Conservation (phyloP, 805 yeast genomes). For the Myxozyma monticola region DNA sequence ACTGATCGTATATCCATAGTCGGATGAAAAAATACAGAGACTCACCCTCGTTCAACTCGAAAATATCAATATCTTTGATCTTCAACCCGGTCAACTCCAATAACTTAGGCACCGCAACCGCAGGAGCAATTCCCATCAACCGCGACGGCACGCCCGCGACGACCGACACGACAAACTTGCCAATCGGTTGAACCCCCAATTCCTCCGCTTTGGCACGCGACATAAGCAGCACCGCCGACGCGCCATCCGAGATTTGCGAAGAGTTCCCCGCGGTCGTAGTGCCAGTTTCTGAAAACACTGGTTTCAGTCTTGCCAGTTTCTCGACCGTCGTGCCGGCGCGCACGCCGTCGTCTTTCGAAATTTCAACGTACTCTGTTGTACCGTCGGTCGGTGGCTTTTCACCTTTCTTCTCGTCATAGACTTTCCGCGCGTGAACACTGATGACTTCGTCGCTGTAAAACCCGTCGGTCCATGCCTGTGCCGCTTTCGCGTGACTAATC, state of each 20-base stretch:
- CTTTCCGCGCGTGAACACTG: conserved; percentile 48
- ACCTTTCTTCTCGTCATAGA: conserved; percentile 10
- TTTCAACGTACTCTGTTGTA: conserved; percentile 10
- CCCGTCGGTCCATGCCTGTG: conserved; percentile 57
- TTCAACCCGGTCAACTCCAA: conserved; percentile 67
- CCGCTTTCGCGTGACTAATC: conserved; percentile 70
- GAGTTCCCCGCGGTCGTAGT: conserved; percentile 92
- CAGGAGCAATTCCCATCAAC: conserved; percentile 87
- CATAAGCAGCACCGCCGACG: conserved; percentile 78
- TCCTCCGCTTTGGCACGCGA: conserved; percentile 73
- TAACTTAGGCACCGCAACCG: conserved; percentile 85
- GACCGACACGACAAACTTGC: conserved; percentile 81
- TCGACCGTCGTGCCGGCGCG: conserved; percentile 37
- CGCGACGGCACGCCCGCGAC: conserved; percentile 85
- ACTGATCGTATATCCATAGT: too few species aligned
- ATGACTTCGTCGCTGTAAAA: conserved; percentile 73
- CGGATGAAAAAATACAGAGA: too few species aligned
- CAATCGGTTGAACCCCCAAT: conserved; percentile 74
- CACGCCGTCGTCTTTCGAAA: conserved; percentile 40
- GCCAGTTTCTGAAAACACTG: conserved; percentile 62
- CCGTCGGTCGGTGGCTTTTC: conserved; percentile 20
- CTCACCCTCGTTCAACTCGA: conserved; percentile 68
- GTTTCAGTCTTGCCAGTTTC: conserved; percentile 38
- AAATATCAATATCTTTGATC: conserved; percentile 66
- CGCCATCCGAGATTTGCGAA: conserved; percentile 88